Evolutionary conservation across 352 stramenopile genomes (phyloP).

Genomic region (Phytophthora pluvialis): DNA sequence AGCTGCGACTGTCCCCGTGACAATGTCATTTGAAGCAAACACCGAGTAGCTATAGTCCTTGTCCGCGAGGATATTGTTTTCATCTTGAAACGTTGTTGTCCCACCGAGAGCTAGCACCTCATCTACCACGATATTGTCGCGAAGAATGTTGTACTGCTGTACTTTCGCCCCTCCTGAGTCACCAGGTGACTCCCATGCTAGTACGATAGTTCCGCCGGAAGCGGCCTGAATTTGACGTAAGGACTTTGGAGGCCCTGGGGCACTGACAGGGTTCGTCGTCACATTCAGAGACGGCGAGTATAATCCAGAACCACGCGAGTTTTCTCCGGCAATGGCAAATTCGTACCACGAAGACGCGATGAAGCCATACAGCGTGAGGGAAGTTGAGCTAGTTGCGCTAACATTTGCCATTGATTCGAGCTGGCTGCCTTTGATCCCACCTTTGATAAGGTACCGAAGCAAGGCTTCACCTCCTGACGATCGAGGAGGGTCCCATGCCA

Average conservation of each 20-base stretch:
- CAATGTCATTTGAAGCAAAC: slow-evolving; percentile 37
- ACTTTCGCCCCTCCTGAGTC: slow-evolving; percentile 48
- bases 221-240: slow-evolving; percentile 31
- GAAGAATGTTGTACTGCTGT: slow-evolving; percentile 47
- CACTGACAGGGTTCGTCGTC: slow-evolving; percentile 36
- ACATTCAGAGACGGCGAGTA: slow-evolving; percentile 43
- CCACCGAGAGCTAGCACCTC: slow-evolving; percentile 2
- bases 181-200: slow-evolving; percentile 48
- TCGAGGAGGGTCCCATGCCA: slow-evolving; percentile 53
- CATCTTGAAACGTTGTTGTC: slow-evolving; percentile 37
- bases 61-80: slow-evolving; percentile 29
- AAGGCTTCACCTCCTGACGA: slow-evolving; percentile 42
- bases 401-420: slow-evolving; percentile 20
- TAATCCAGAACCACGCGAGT: slow-evolving; percentile 39
- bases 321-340: slow-evolving; percentile 48
- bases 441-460: slow-evolving; percentile 43
- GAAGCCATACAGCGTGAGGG: slow-evolving; percentile 38
- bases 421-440: not conserved
- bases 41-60: slow-evolving; percentile 53
- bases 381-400: slow-evolving; percentile 13
- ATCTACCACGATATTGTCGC: slow-evolving; percentile 34
- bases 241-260: slow-evolving; percentile 40
- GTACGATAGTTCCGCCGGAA: slow-evolving; percentile 49
- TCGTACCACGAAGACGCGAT: slow-evolving; percentile 34
- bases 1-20: slow-evolving; percentile 1